Percentiles rank a stretch among this genome's conserved stretches.
phyloP scores from a whole-genome alignment of 352 stramenopile genomes.

The Pythium utonaiense region DNA sequence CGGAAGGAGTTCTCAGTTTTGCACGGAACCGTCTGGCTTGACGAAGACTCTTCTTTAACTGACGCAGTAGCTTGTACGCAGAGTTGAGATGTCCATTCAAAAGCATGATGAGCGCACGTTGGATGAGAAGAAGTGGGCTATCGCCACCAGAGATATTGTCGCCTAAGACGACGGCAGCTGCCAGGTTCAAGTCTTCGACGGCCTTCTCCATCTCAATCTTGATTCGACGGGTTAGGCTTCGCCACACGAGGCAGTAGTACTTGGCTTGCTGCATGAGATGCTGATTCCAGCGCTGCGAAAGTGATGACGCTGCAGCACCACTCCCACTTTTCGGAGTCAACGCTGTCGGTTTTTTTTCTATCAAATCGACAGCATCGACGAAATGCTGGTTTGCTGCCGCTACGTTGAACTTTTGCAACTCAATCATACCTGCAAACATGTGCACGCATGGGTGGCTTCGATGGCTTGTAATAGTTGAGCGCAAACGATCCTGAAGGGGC shows the following conservation, averaged over 20 bases:
- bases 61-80: constrained; percentile 42
- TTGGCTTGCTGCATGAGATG: constrained; percentile 36
- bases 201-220: constrained; percentile 49
- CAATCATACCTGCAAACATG: constrained; percentile 51
- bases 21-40: constrained; percentile 8
- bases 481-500: constrained; percentile 24
- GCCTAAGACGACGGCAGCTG: constrained; percentile 28
- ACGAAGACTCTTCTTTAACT: constrained; percentile 28
- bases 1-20: not conserved
- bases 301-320: constrained; percentile 4
- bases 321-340: not conserved
- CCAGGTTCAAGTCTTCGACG: constrained; percentile 52
- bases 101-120: constrained; percentile 49
- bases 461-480: constrained; percentile 18
- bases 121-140: constrained; percentile 36
- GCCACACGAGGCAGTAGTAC: constrained; percentile 53
- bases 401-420: constrained; percentile 46
- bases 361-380: constrained; percentile 33
- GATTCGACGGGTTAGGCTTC: constrained; percentile 37
- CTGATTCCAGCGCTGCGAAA: constrained; percentile 33
- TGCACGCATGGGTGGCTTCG: constrained; percentile 33
- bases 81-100: constrained; percentile 51
- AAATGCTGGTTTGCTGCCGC: constrained; percentile 35
- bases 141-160: constrained; percentile 12
- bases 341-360: constrained; percentile 13